Evolutionary conservation across 2,329 filamentous ascomycete species (phyloP).

Genomic region (Calonectria hawksworthii): DNA sequence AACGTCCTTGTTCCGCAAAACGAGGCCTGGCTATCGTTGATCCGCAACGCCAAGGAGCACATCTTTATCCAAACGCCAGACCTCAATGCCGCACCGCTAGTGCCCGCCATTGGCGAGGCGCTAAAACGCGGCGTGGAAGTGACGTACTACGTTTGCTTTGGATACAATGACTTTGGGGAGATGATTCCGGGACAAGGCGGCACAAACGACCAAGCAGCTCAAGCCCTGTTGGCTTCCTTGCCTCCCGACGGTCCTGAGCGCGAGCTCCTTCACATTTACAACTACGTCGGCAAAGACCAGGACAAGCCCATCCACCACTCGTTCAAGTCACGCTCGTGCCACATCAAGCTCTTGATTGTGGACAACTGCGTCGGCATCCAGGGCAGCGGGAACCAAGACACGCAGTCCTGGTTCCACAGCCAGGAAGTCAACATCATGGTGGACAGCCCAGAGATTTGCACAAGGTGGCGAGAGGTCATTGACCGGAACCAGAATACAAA

Average conservation of each 20-base stretch:
- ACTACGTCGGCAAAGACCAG: constrained; percentile 83
- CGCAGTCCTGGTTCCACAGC: constrained; percentile 83
- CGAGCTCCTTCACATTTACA: constrained; percentile 69
- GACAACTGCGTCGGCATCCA: constrained; percentile 78
- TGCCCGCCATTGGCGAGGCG: constrained; percentile 74
- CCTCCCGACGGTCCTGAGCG: constrained; percentile 56
- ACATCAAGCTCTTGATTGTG: constrained; percentile 83
- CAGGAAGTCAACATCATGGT: constrained; percentile 85
- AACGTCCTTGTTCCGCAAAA: constrained; percentile 79
- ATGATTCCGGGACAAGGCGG: constrained; percentile 82
- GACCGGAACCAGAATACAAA: constrained; percentile 77
- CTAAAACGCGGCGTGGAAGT: constrained; percentile 77
- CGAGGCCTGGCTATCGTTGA: constrained; percentile 78
- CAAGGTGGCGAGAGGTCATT: constrained; percentile 72
- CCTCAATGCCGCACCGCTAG: constrained; percentile 78
- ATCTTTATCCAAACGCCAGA: constrained; percentile 87
- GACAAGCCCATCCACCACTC: constrained; percentile 75
- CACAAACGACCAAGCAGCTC: constrained; percentile 79
- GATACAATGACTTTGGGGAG: constrained; percentile 85
- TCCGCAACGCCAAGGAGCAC: constrained; percentile 72
- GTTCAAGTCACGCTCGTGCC: constrained; percentile 77
- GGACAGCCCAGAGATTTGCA: constrained; percentile 73
- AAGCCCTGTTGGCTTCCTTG: constrained; percentile 70
- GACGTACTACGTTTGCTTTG: constrained; percentile 79
- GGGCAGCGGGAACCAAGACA: constrained; percentile 85